A percentile compares a stretch with the other conserved stretches of the same genome.
These are phyloP conservation scores for Sapria himalayana DNA, from an alignment of 345 rosid species.

Conservation along the genomic window DNA sequence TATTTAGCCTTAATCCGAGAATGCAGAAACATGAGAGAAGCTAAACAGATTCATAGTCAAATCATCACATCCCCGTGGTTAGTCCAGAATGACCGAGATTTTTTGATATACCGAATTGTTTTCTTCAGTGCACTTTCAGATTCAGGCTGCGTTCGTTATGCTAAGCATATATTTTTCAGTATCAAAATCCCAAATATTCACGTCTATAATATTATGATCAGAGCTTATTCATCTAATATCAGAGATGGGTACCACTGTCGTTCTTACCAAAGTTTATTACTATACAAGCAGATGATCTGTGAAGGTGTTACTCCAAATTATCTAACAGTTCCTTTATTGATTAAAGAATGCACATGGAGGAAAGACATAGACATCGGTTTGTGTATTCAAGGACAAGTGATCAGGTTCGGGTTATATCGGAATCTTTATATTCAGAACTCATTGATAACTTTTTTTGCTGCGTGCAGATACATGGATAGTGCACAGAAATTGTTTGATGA, in stretches of 20 bases:
- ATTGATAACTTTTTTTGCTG: constrained; percentile 16
- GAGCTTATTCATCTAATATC: constrained; percentile 21
- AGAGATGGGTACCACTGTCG: neutral
- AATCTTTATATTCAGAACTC: constrained; percentile 32
- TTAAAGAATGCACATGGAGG: constrained; percentile 27
- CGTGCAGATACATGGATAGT: constrained; percentile 8
- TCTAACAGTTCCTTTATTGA: constrained; percentile 39
- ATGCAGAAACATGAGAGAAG: constrained; percentile 17
- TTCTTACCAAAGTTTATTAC: constrained; percentile 7
- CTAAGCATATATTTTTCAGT: constrained; percentile 15
- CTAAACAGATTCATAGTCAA: constrained; percentile 26
- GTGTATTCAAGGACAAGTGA: constrained; percentile 20
- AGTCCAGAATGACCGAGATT: constrained; percentile 8
- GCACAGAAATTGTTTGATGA: constrained; percentile 37
- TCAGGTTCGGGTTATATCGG: constrained; percentile 17
- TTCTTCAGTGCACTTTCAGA: constrained; percentile 24
- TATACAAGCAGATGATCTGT: constrained; percentile 25
- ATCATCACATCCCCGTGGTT: constrained; percentile 16
- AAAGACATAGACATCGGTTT: constrained; percentile 13
- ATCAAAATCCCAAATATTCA: constrained; percentile 14
- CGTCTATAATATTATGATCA: constrained; percentile 31
- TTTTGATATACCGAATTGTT: constrained; percentile 26
- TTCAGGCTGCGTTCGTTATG: constrained; percentile 21
- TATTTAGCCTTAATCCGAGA: constrained; percentile 17
- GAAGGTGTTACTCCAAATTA: constrained; percentile 22